Evolutionary conservation across 1,284 basidiomycete genomes (phyloP), one percentile per base, ranked within the genome.

Genomic region (Ceratobasidium sp.): DNA sequence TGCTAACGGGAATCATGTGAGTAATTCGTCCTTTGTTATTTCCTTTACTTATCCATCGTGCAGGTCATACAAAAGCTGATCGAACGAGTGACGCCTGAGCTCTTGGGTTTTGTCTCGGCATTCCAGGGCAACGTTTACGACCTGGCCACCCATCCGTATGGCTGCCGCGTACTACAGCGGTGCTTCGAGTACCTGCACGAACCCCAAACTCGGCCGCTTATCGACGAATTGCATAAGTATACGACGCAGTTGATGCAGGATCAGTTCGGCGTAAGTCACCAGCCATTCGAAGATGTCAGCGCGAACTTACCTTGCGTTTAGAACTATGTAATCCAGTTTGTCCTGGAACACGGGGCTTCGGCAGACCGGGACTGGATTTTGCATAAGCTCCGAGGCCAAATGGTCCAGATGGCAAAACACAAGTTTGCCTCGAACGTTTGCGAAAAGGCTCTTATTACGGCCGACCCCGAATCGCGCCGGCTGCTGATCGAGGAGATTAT

Each of bases 351-450:
- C 74, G 96, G 96, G 1, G 87, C 87, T 77, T 85, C 86, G 2
- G 86, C 89, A 10, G 97, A 99, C 83, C 89, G 90, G 66, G 86
- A 86, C 7, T 85, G 88, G 76, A 90, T 98, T 63, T 87, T 98
- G 76, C 84, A 84, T 11, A 90, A 90, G 81, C 88, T 98, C 77
- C 90, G 89, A 28, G 94, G 95, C 1, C 90, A 93, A 80, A 89
- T 99, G 82, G 83, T 96, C 42, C 86, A 87, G 78, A 90, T 96
- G 88, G 89, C 94, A 1, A 89, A 91, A 63, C 97, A 98, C 86
- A 99, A 99, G 84, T 99, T 97, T 82, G 96, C 97, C 0, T 97
- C 94, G 5, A 99, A 99, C 81, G 98, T 99, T 23, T 94, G 95
- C 82, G 98, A 99, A 85, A 96, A 96, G 84, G 95, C 96, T 0